Evolutionary conservation across 345 rosid species (phyloP).

Genomic region (Abelmoschus esculentus): DNA sequence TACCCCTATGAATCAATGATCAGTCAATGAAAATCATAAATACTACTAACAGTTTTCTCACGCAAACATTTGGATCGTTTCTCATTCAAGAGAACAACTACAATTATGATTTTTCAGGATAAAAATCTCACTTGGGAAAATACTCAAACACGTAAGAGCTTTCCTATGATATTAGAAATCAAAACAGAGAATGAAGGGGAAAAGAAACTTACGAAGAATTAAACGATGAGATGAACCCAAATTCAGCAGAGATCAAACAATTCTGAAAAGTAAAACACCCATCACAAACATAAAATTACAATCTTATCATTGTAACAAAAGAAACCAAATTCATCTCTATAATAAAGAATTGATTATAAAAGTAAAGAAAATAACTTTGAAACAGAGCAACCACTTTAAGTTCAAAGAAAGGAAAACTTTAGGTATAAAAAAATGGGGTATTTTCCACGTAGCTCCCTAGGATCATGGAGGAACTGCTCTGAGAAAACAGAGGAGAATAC

Average conservation of each 20-base stretch:
- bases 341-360: not conserved
- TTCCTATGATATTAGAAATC: too few species aligned
- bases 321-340: not conserved
- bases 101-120: too few species aligned
- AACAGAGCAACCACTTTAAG: not conserved
- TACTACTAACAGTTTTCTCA: too few species aligned
- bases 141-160: too few species aligned
- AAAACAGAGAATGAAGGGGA: too few species aligned
- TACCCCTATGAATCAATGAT: too few species aligned
- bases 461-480: not conserved
- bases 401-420: not conserved
- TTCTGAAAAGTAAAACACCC: not conserved
- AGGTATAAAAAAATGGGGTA: not conserved
- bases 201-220: not conserved
- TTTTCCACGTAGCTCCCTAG: not conserved
- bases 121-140: too few species aligned
- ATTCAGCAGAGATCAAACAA: not conserved
- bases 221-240: not conserved
- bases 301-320: not conserved
- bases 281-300: not conserved
- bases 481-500: not conserved
- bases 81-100: too few species aligned
- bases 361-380: not conserved
- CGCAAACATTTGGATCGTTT: too few species aligned
- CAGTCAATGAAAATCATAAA: too few species aligned